A percentile compares a stretch with the other conserved stretches of the same genome.
phyloP scores from a whole-genome alignment of 768 basidiomycete species.

The Cystobasidium onofrii region DNA sequence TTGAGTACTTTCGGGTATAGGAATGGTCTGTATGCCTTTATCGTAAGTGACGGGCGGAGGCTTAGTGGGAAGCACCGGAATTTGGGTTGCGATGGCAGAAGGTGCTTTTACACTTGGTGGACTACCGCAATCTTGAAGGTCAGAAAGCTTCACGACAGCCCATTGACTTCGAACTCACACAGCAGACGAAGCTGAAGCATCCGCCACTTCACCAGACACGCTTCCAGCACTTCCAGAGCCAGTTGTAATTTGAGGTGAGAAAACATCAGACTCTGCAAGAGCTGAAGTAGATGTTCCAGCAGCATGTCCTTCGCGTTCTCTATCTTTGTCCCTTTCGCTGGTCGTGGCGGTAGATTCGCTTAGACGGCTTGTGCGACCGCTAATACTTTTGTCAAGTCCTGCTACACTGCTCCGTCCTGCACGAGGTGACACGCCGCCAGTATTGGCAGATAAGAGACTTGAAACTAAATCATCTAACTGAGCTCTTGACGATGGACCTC shows the following conservation, averaged over 20 bases:
- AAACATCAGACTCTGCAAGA: neutral
- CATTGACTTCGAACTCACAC: neutral
- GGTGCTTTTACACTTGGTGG: neutral
- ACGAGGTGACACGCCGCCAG: slow-evolving; percentile 60
- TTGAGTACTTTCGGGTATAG: neutral
- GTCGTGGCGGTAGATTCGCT: slow-evolving; percentile 50
- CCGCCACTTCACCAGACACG: slow-evolving; percentile 20
- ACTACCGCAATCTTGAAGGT: neutral
- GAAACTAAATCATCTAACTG: slow-evolving; percentile 50
- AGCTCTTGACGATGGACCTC: slow-evolving; percentile 31
- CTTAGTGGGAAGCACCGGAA: neutral
- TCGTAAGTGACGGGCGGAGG: slow-evolving; percentile 38
- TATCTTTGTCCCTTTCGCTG: slow-evolving; percentile 22
- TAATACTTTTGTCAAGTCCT: slow-evolving; percentile 46
- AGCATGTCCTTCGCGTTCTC: neutral
- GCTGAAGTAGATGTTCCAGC: neutral
- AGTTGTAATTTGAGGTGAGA: neutral
- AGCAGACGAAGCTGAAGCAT: neutral
- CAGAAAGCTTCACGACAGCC: neutral
- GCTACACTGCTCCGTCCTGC: slow-evolving; percentile 36
- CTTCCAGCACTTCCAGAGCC: slow-evolving; percentile 19
- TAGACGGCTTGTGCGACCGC: slow-evolving; percentile 62
- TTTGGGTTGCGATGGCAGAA: slow-evolving; percentile 4
- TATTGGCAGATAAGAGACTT: slow-evolving; percentile 60
- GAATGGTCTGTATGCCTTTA: slow-evolving; percentile 42